These are phyloP conservation scores for Fusarium sororula DNA, from an alignment of 2,329 filamentous ascomycete genomes.

Conservation along the genomic window DNA sequence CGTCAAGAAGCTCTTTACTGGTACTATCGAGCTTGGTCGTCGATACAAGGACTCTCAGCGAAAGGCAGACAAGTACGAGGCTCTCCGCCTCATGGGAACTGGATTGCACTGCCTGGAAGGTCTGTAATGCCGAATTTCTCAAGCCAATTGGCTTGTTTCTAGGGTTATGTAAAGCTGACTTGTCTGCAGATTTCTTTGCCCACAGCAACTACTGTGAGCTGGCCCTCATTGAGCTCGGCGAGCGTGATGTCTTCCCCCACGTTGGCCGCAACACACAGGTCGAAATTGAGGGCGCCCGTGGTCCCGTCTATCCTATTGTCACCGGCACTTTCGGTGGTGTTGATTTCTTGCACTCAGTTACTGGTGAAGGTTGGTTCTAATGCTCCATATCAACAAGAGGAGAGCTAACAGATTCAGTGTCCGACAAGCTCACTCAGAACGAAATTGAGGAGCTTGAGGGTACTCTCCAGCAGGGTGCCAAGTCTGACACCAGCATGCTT, in stretches of 20 bases:
- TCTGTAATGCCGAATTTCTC: constrained; percentile 42
- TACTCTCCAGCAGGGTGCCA: constrained; percentile 73
- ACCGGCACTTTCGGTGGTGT: constrained; percentile 96
- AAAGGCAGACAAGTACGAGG: constrained; percentile 83
- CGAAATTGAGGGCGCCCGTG: constrained; percentile 71
- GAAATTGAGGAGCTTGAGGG: constrained; percentile 90
- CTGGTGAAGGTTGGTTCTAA: constrained; percentile 63
- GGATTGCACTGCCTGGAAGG: constrained; percentile 88
- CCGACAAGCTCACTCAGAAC: constrained; percentile 89
- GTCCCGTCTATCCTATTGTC: constrained; percentile 79
- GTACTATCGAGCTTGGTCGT: constrained; percentile 82
- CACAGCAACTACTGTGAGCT: constrained; percentile 95
- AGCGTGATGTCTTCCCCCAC: constrained; percentile 84
- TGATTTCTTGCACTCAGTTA: constrained; percentile 91
- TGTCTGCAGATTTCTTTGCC: constrained; percentile 77
- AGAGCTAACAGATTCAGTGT: constrained; percentile 60
- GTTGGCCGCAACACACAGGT: constrained; percentile 80
- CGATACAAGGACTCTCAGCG: constrained; percentile 68
- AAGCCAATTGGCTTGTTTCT: not conserved
- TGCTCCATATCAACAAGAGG: not conserved
- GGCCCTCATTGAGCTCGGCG: constrained; percentile 86
- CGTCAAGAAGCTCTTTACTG: constrained; percentile 76
- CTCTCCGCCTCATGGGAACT: constrained; percentile 85
- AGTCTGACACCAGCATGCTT: constrained; percentile 76
- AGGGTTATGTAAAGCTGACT: constrained; percentile 11